Evolutionary conservation across 345 rosid genomes (phyloP).

Genomic region (Hibiscus syriacus): DNA sequence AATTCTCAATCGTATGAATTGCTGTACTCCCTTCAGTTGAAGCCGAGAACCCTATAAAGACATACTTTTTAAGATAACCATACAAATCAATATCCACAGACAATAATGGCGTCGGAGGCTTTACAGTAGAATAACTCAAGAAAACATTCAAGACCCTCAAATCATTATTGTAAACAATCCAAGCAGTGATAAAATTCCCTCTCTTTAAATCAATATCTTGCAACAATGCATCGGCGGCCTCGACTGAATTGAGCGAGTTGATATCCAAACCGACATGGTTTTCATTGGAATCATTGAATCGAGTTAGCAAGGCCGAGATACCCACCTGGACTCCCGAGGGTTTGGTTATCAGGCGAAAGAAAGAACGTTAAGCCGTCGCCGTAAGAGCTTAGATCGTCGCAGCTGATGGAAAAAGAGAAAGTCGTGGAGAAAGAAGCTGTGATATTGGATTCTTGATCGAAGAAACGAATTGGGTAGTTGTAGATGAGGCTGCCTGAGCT

Average conservation of each 20-base stretch:
- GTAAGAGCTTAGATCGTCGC: conserved; percentile 47
- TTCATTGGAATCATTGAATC: conserved; percentile 57
- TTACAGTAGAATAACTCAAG: conserved; percentile 50
- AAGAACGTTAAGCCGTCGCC: conserved; percentile 90
- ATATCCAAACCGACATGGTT: conserved; percentile 80
- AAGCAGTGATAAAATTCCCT: conserved; percentile 57
- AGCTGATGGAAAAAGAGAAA: conserved; percentile 66
- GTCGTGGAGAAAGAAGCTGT: conserved; percentile 77
- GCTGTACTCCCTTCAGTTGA: conserved; percentile 95
- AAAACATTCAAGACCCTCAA: conserved; percentile 48
- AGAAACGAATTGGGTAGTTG: conserved; percentile 57
- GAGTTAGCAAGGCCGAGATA: conserved; percentile 80
- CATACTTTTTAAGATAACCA: conserved; percentile 38
- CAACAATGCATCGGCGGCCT: conserved; percentile 45
- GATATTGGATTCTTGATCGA: conserved; percentile 60
- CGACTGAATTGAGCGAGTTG: conserved; percentile 58
- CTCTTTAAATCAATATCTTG: conserved; percentile 65
- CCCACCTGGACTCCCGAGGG: conserved; percentile 73
- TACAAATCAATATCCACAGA: conserved; percentile 58
- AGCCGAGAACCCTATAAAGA: conserved; percentile 80
- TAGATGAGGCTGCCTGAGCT: conserved; percentile 76
- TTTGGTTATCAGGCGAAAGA: conserved; percentile 64
- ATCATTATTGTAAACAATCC: conserved; percentile 90
- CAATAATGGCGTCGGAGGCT: conserved; percentile 53
- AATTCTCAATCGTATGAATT: conserved; percentile 61